Conservation (phyloP, 1,139 yeast genomes). For the Taphrina pruni region DNA sequence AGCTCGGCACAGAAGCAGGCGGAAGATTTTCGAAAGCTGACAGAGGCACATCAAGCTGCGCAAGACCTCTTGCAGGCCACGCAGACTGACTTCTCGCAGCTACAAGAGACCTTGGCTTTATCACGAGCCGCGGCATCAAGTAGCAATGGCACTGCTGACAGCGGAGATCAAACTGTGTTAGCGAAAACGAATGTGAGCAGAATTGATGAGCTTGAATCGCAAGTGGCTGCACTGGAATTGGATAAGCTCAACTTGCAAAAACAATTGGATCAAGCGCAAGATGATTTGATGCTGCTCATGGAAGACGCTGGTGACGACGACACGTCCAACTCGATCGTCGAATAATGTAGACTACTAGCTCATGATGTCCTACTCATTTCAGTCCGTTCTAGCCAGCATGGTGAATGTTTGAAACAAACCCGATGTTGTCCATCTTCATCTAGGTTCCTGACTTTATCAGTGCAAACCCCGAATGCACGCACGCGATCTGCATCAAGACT, state of each 20-base stretch:
- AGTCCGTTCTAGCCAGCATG: too few species aligned
- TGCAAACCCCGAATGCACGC: too few species aligned
- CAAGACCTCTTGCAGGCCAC: neutral
- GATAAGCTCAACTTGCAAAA: constrained; percentile 22
- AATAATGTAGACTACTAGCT: neutral
- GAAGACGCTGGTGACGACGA: constrained; percentile 23
- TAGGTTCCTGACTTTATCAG: too few species aligned
- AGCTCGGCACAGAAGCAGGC: neutral
- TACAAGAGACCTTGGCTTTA: neutral
- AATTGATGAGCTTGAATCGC: constrained; percentile 28
- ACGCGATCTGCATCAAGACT: too few species aligned
- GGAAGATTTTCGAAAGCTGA: neutral
- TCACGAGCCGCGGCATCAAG: too few species aligned
- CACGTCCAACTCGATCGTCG: neutral
- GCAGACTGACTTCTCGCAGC: neutral
- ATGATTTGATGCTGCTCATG: constrained; percentile 38
- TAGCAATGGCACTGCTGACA: neutral
- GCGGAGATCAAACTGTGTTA: neutral
- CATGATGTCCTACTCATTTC: too few species aligned
- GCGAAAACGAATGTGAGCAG: neutral
- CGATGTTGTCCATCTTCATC: too few species aligned
- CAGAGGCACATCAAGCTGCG: neutral
- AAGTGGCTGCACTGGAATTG: neutral
- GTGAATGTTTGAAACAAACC: too few species aligned
- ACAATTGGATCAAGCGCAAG: constrained; percentile 38